phyloP scores from a whole-genome alignment of 345 rosid species.

The Eucalyptus rudis region DNA sequence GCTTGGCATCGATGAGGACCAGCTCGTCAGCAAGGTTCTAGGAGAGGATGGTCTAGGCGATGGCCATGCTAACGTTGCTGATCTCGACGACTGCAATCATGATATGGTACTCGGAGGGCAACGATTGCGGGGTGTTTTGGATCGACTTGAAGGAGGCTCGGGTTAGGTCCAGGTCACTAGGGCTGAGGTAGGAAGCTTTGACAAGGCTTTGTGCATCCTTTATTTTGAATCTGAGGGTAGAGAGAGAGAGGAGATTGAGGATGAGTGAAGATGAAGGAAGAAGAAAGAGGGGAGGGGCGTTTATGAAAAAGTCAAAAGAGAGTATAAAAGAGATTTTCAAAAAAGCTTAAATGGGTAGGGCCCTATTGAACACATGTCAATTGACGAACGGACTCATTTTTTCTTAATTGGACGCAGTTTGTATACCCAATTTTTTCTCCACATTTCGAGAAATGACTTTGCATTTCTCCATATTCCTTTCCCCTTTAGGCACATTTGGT shows the following conservation, averaged over 20 bases:
- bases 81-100: accelerated
- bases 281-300: accelerated
- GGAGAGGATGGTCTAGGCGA: constrained; percentile 5
- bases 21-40: constrained; percentile 52
- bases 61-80: not conserved
- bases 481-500: accelerated
- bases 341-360: not conserved
- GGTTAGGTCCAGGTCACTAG: not conserved
- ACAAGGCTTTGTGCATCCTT: accelerated
- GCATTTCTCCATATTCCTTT: accelerated
- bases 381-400: accelerated
- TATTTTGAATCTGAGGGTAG: too few relatives aligned
- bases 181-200: not conserved
- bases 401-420: accelerated
- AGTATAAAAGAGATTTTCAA: not conserved
- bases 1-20: constrained; percentile 48
- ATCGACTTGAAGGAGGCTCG: not conserved
- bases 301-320: not conserved
- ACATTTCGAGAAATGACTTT: too few relatives aligned
- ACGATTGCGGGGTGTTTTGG: accelerated
- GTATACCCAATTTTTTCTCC: too few relatives aligned
- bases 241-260: too few relatives aligned
- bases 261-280: constrained; percentile 15
- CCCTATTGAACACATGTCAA: accelerated
- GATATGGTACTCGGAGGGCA: not conserved